phyloP scores from a whole-genome alignment of 768 basidiomycete species.

The Obba rivulosa region DNA sequence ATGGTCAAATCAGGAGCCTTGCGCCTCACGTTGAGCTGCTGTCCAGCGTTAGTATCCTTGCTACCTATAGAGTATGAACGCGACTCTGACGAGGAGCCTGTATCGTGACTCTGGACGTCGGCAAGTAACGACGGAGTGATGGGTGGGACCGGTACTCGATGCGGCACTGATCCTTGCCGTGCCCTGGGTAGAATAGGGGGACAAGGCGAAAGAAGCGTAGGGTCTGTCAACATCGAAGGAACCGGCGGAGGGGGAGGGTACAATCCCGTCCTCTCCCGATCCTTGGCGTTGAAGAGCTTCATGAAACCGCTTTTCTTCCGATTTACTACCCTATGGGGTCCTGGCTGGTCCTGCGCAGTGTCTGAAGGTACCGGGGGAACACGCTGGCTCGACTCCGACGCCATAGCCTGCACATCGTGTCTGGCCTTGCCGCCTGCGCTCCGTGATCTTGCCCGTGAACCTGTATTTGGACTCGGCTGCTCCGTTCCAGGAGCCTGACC shows the following conservation, averaged over 20 bases:
- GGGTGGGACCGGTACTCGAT: conserved; percentile 24
- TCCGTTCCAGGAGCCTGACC: conserved; percentile 7
- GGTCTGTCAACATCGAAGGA: conserved; percentile 40
- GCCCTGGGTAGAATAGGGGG: conserved; percentile 13
- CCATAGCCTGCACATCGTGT: neutral
- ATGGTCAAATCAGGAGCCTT: conserved; percentile 24
- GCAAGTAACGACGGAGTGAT: conserved; percentile 17
- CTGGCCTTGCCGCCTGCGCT: conserved; percentile 54
- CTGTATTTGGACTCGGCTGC: conserved; percentile 14
- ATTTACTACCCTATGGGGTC: conserved; percentile 46
- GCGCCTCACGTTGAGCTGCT: conserved; percentile 19
- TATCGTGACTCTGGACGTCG: conserved; percentile 6
- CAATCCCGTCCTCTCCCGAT: conserved; percentile 33
- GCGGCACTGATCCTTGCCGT: conserved; percentile 17
- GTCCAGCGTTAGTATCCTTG: conserved; percentile 3
- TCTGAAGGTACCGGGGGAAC: conserved; percentile 11
- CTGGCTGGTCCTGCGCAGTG: neutral
- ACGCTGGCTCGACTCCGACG: conserved; percentile 4
- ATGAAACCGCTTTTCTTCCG: conserved; percentile 82
- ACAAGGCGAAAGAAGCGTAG: conserved; percentile 2
- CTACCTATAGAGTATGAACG: conserved; percentile 7
- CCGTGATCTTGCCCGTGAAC: conserved; percentile 52
- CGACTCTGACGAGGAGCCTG: conserved; percentile 16
- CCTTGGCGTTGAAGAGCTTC: conserved; percentile 63
- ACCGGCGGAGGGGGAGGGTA: conserved; percentile 50